These are phyloP conservation scores for Aspergillus uvarum DNA, from an alignment of 2,329 filamentous ascomycete genomes.

Conservation along the genomic window DNA sequence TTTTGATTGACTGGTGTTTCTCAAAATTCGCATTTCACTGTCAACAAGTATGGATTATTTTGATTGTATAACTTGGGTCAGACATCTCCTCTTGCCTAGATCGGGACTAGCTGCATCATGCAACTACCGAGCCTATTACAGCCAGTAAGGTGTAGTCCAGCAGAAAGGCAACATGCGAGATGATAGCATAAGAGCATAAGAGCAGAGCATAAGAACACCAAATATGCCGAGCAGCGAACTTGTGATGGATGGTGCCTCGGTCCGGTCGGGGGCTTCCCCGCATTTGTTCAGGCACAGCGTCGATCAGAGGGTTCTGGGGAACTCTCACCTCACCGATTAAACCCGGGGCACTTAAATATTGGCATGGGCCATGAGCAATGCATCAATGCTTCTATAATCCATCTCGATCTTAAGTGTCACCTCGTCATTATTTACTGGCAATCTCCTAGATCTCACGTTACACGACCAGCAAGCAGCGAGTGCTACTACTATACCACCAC, in stretches of 20 bases:
- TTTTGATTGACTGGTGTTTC: neutral
- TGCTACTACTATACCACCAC: neutral
- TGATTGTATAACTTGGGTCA: too few species aligned
- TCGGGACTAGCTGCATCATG: too few species aligned
- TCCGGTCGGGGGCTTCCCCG: constrained; percentile 9
- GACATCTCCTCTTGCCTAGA: too few species aligned
- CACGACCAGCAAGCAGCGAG: too few species aligned
- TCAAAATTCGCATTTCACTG: too few species aligned
- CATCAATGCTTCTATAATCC: neutral
- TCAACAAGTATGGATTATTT: too few species aligned
- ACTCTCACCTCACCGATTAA: neutral
- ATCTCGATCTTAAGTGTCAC: neutral
- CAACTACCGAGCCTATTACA: too few species aligned
- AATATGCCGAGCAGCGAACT: neutral
- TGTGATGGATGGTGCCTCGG: neutral
- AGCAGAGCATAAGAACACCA: neutral
- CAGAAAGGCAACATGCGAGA: too few species aligned
- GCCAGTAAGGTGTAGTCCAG: too few species aligned
- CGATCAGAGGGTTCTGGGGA: neutral
- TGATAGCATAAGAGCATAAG: neutral
- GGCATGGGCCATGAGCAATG: neutral
- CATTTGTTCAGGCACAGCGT: constrained; percentile 3
- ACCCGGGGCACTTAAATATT: neutral
- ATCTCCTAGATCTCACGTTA: too few species aligned
- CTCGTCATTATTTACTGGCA: too few species aligned